phyloP scores from a whole-genome alignment of 169 alveolate species.

The Babesia ovata region DNA sequence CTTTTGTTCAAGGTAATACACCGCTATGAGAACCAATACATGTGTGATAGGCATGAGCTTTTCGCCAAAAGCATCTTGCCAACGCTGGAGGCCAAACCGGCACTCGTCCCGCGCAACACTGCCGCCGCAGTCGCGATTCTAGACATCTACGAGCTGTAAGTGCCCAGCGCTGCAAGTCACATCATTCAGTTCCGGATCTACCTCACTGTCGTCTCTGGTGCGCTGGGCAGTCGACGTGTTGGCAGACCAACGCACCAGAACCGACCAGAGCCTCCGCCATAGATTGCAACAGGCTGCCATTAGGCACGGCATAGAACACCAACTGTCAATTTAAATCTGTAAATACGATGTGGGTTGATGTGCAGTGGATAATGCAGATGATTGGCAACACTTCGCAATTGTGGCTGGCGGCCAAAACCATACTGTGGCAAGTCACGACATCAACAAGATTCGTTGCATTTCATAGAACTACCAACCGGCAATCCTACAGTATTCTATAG shows the following conservation, averaged over 20 bases:
- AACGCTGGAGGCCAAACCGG: conserved; percentile 9
- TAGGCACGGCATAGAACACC: not conserved
- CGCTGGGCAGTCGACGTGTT: not conserved
- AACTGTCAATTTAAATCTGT: not conserved
- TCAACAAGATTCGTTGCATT: no score
- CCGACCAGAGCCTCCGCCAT: not conserved
- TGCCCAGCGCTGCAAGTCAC: not conserved
- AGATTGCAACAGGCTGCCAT: not conserved
- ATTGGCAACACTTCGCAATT: no score
- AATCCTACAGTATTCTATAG: not conserved
- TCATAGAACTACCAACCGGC: no score
- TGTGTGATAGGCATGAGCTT: not conserved
- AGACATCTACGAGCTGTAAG: conserved; percentile 20
- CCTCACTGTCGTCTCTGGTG: not conserved
- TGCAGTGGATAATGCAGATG: no score
- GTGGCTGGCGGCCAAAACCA: no score
- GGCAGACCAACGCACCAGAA: conserved; percentile 4
- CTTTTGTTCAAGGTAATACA: conserved; percentile 13
- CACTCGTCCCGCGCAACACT: not conserved
- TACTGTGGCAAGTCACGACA: no score
- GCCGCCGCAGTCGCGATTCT: conserved; percentile 5
- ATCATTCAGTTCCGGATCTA: not conserved
- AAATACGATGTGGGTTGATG: no score
- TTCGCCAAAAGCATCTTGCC: not conserved
- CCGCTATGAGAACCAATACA: no score